These are phyloP conservation scores for Fomes fomentarius DNA, from an alignment of 1,284 basidiomycete species.

Conservation along the genomic window DNA sequence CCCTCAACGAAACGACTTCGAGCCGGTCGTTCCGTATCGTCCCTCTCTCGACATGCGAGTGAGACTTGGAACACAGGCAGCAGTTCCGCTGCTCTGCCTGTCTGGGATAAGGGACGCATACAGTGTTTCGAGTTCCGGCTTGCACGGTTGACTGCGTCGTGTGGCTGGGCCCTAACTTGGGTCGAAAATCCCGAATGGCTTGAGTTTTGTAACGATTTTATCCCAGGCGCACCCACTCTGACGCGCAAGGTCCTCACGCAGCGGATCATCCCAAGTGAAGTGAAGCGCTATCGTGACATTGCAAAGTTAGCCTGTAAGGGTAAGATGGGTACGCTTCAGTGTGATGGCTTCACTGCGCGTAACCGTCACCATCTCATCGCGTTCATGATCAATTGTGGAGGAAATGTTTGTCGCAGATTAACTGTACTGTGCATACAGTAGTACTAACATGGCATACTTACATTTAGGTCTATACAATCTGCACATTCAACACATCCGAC, in stretches of 20 bases:
- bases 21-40: too few species aligned
- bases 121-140: too few species aligned
- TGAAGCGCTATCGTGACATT: slow-evolving; percentile 4
- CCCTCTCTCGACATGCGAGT: too few species aligned
- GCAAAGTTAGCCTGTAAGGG: slow-evolving; percentile 13
- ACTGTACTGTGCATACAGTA: too few species aligned
- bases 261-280: slow-evolving; percentile 21
- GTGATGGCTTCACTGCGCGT: slow-evolving; percentile 36
- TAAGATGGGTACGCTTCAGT: slow-evolving; percentile 16
- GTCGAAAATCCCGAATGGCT: slow-evolving; percentile 35
- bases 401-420: slow-evolving; percentile 10
- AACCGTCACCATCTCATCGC: slow-evolving; percentile 31
- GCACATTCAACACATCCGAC: slow-evolving; percentile 26
- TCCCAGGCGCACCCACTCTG: slow-evolving; percentile 22
- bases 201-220: slow-evolving; percentile 28
- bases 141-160: too few species aligned
- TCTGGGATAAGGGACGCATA: too few species aligned
- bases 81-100: too few species aligned
- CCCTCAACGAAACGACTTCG: too few species aligned
- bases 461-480: slow-evolving; percentile 1
- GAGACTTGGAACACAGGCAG: too few species aligned
- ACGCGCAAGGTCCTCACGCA: slow-evolving; percentile 24
- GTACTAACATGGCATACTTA: neutral
- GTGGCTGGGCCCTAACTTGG: too few species aligned
- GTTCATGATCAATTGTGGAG: slow-evolving; percentile 13